Percentiles rank a stretch among this genome's conserved stretches.
Evolutionary conservation across 179 eudicot species (phyloP).

Genomic region (Heliamphora ciliata): DNA sequence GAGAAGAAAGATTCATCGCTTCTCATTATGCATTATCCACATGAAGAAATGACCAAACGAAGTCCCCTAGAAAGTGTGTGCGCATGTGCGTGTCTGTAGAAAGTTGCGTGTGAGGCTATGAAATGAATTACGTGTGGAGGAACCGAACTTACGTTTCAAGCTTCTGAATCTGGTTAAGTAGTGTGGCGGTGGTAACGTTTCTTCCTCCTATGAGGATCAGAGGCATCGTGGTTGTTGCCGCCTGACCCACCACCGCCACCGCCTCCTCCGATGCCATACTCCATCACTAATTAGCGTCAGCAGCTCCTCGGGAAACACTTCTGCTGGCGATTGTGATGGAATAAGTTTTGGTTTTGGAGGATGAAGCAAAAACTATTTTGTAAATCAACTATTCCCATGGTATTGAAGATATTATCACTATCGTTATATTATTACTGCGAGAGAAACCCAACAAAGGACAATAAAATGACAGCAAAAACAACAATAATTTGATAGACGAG

Average conservation of each 20-base stretch:
- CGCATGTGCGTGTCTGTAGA: neutral
- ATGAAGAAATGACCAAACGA: too few relatives aligned
- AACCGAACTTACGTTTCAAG: slow-evolving; percentile 36
- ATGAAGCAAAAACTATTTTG: neutral
- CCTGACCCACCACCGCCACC: slow-evolving; percentile 21
- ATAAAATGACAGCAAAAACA: too few relatives aligned
- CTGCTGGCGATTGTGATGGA: neutral
- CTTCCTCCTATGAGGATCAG: slow-evolving; percentile 32
- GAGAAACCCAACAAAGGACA: too few relatives aligned
- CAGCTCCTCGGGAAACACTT: neutral
- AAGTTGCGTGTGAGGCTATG: neutral
- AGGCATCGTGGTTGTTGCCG: slow-evolving; percentile 24
- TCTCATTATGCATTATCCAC: too few relatives aligned
- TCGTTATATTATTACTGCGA: neutral
- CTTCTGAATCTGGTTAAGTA: slow-evolving; percentile 44
- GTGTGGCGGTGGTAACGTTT: slow-evolving; percentile 52
- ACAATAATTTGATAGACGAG: too few relatives aligned
- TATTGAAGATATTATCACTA: neutral
- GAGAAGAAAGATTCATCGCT: too few relatives aligned
- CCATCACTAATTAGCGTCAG: slow-evolving; percentile 15
- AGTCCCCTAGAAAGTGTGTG: neutral
- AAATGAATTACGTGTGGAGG: too few relatives aligned
- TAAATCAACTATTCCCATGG: neutral
- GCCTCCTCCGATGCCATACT: slow-evolving; percentile 24
- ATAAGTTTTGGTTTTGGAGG: neutral